These are phyloP conservation scores for Fonsecaea multimorphosa DNA, from an alignment of 2,329 filamentous ascomycete species.

Conservation along the genomic window DNA sequence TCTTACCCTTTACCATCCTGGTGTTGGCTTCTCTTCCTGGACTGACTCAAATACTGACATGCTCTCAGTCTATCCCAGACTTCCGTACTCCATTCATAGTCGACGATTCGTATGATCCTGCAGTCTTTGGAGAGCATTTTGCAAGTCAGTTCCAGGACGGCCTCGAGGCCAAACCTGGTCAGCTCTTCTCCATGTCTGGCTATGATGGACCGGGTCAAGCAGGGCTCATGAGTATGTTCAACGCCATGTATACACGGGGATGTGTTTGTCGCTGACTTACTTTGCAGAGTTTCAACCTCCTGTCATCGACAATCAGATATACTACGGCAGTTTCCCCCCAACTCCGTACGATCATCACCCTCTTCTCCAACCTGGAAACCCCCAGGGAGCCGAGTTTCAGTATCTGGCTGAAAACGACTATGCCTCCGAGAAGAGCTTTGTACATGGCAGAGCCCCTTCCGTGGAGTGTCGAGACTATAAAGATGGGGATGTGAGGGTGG, in stretches of 20 bases:
- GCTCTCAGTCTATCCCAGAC: slow-evolving; percentile 42
- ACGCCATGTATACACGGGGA: not conserved
- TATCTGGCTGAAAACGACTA: slow-evolving; percentile 23
- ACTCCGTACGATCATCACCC: slow-evolving; percentile 33
- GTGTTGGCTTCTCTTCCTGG: slow-evolving; percentile 36
- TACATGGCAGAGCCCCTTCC: slow-evolving; percentile 12
- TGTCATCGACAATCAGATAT: slow-evolving; percentile 28
- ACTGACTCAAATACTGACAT: slow-evolving; percentile 45
- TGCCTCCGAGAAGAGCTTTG: slow-evolving; percentile 23
- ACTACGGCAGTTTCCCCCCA: slow-evolving; percentile 47
- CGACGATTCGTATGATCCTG: slow-evolving; percentile 55
- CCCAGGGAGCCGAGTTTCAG: slow-evolving; percentile 29
- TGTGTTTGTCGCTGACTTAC: slow-evolving; percentile 5
- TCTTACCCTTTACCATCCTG: slow-evolving; percentile 21
- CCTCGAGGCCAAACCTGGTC: slow-evolving; percentile 63
- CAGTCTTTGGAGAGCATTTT: slow-evolving; percentile 54
- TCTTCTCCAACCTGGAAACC: slow-evolving; percentile 33
- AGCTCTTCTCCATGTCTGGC: slow-evolving; percentile 78
- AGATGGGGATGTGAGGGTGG: slow-evolving; percentile 19
- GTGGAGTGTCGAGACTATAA: slow-evolving; percentile 17
- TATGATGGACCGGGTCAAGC: slow-evolving; percentile 77
- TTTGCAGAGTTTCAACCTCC: slow-evolving; percentile 23
- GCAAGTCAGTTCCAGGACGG: slow-evolving; percentile 55
- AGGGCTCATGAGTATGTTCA: slow-evolving; percentile 36
- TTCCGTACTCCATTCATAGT: slow-evolving; percentile 56